Evolutionary conservation across 73 alveolate species (phyloP), one percentile per base, ranked within the genome.

Genomic region (Paramecium bursaria): DNA sequence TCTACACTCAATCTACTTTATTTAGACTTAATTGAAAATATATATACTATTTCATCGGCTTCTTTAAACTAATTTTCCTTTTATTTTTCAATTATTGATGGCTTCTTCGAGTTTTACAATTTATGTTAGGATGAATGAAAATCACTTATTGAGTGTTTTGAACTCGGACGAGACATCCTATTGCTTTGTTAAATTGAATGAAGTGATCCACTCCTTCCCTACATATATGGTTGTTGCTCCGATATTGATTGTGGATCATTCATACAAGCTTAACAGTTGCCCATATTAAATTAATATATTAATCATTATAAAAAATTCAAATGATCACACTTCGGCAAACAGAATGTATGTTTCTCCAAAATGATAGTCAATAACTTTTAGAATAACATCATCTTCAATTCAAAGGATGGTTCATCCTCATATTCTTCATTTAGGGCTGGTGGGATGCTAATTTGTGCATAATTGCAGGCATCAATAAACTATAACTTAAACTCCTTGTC

Each of bases 231-330:
- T 3, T 44, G 47, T 30, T 67, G 44, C 44, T 67, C 82, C 15
- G 2, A 25, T 67, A 35, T 14, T 15, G 49, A 31, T 5, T 31
- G 14, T 42, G 54, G 82, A 30, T 67, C 82, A 67, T 39, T 67
- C 82, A 67, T 67, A 42, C 82, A 67, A 39, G 82, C 82, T 35
- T 67, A 17, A 67, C 82, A 67, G 44, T 67, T 57, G 31, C 76
- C 76, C 76, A 57, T 57, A n/a, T n/a, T n/a, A n/a, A n/a, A n/a
- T n/a, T n/a, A n/a, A n/a, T n/a, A n/a, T n/a, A n/a, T n/a, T n/a
- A n/a, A n/a, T 57, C 76, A 57, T 10, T 3, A 31, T 39, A 67
- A 67, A 42, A 67, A 67, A 39, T 67, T 31, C 6, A 67, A 15
- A 67, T 67, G 82, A 67, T 67, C 82, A 67, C 82, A 67, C 21